phyloP scores from a whole-genome alignment of 2,329 filamentous ascomycete species.

The Penicillium corylophilum region DNA sequence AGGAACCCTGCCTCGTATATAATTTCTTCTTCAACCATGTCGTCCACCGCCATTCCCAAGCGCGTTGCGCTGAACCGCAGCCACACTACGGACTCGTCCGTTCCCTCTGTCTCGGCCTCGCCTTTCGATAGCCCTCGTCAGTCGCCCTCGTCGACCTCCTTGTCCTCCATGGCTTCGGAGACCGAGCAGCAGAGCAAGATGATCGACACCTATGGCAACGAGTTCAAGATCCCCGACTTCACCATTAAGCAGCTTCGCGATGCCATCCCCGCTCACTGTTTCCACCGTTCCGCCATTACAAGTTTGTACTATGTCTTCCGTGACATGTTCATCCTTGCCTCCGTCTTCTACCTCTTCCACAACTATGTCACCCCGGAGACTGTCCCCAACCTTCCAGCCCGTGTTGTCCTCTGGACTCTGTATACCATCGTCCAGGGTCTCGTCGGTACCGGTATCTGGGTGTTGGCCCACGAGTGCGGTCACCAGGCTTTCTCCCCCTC shows the following conservation, averaged over 20 bases:
- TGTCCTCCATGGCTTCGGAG: slow-evolving; percentile 81
- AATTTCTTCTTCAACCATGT: slow-evolving; percentile 35
- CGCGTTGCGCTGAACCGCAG: slow-evolving; percentile 53
- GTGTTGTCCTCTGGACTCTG: slow-evolving; percentile 64
- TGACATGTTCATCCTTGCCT: slow-evolving; percentile 69
- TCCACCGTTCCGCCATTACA: slow-evolving; percentile 73
- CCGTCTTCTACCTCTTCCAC: slow-evolving; percentile 85
- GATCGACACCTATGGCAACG: slow-evolving; percentile 89
- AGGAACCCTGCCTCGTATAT: background rate
- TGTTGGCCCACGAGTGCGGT: slow-evolving; percentile 95
- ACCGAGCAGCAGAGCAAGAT: slow-evolving; percentile 60
- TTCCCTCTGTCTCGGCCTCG: slow-evolving; percentile 53
- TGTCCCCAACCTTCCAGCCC: slow-evolving; percentile 67
- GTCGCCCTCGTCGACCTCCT: slow-evolving; percentile 80
- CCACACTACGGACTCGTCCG: slow-evolving; percentile 56
- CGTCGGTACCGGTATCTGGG: slow-evolving; percentile 92
- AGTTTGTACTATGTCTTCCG: slow-evolving; percentile 82
- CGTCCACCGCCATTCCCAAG: slow-evolving; percentile 51
- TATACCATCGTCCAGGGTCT: slow-evolving; percentile 85
- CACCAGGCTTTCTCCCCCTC: slow-evolving; percentile 96
- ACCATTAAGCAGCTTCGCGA: slow-evolving; percentile 97
- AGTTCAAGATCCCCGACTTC: slow-evolving; percentile 90
- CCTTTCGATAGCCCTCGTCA: slow-evolving; percentile 60
- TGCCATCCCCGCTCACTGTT: slow-evolving; percentile 97
- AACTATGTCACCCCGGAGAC: slow-evolving; percentile 83